Base-by-base conservation (phyloP, 176 grass and related monocot species). In the Oropetium thomaeum region DNA sequence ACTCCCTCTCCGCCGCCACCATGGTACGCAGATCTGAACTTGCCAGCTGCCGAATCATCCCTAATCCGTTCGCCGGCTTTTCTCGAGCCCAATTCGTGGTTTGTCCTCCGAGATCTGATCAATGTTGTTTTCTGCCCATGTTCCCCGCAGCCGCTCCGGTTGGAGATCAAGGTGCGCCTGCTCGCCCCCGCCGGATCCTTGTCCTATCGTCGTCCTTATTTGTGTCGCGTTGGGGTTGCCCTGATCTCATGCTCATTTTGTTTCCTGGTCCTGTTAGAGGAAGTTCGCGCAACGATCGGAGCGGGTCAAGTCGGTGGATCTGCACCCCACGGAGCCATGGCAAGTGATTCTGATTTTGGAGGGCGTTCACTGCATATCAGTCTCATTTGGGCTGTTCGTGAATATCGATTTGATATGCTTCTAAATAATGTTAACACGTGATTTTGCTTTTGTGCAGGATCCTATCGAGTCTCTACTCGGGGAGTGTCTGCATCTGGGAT, bases 271-370 rank as follows among this genome's bases (percentile, higher is more conserved):
- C 27, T 83, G 84, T 86, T 64, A 99, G 96, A 86, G 91, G 83
- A 99, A 99, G 84, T 90, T 95, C 65, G 89, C 92, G 4, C 96
- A 99, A 79, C 88, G 96, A 60, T 95, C 92, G 5, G 96, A 99
- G 79, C 83, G 96, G 62, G 91, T 99, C 17, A 99, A 99, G 84
- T 99, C 96, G 8, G 96, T 99, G 75, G 96, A 99, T 90, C 87
- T 95, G 33, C 96, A 99, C 71, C 96, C 96, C n/a, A 87, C 89
- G 2, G 96, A 99, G 79, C 96, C 96, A 99, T 99, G 96, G 96
- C 87, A 75, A 90, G 66, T 80, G 74, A 75, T 41, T 26, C 2
- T 5, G 48, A 22, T 49, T 39, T 22, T 13, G 28, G 0, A 42
- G 12, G 12, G 1, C 34, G 58, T 39, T 84, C 42, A 76, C 76